Evolutionary conservation across 2,329 filamentous ascomycete genomes (phyloP).

Genomic region (Cordyceps cateniannulata): DNA sequence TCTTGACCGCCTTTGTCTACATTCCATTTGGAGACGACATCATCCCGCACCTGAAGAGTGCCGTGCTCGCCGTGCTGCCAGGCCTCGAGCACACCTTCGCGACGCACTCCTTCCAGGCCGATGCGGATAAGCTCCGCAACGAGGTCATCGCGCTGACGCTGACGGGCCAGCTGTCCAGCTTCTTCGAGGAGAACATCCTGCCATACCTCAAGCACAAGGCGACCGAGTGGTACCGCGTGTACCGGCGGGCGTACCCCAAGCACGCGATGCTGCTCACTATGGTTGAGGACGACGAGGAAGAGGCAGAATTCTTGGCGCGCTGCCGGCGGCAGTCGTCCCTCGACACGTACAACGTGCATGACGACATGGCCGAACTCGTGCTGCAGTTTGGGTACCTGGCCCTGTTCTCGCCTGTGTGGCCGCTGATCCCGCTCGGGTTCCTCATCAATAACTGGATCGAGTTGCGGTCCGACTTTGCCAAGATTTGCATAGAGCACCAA

Average conservation of each 20-base stretch:
- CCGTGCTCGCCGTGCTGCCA: constrained; percentile 43
- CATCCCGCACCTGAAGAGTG: constrained; percentile 59
- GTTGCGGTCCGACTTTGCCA: constrained; percentile 69
- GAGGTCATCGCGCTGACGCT: constrained; percentile 72
- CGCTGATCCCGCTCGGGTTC: constrained; percentile 65
- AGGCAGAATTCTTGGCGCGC: constrained; percentile 55
- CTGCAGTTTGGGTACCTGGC: constrained; percentile 69
- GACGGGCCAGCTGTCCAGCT: constrained; percentile 64
- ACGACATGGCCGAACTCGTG: constrained; percentile 67
- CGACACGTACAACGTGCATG: constrained; percentile 63
- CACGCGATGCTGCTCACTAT: constrained; percentile 41
- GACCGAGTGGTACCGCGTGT: constrained; percentile 39
- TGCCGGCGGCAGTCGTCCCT: constrained; percentile 63
- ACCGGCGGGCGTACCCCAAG: constrained; percentile 25
- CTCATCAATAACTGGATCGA: constrained; percentile 74
- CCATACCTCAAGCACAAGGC: constrained; percentile 60
- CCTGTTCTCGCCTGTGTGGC: constrained; percentile 70
- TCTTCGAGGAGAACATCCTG: constrained; percentile 65
- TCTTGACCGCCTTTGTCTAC: constrained; percentile 73
- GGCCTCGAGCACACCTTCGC: constrained; percentile 44
- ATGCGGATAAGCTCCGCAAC: constrained; percentile 58
- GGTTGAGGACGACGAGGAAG: constrained; percentile 53
- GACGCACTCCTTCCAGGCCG: constrained; percentile 53
- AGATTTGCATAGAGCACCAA: constrained; percentile 68
- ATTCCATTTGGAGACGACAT: constrained; percentile 65